A percentile compares a stretch with the other conserved stretches of the same genome.
Evolutionary conservation across 2,329 filamentous ascomycete species (phyloP).

Genomic region (Colletotrichum chrysophilum): DNA sequence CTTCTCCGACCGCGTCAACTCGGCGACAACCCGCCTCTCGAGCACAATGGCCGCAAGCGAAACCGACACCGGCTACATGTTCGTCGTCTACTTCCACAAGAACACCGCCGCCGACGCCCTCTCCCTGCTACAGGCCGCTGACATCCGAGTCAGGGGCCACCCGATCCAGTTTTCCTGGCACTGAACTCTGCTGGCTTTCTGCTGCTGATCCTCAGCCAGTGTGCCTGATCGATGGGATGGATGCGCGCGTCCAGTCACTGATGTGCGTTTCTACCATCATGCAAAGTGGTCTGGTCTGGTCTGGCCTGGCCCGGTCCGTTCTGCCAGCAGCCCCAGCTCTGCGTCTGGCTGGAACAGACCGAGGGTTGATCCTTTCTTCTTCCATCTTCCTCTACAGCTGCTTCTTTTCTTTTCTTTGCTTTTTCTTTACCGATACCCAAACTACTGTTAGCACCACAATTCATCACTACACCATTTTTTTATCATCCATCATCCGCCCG

Average conservation of each 20-base stretch:
- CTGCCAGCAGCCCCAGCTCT: background rate
- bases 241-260: background rate
- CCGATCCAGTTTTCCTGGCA: constrained; percentile 17
- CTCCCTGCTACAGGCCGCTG: constrained; percentile 8
- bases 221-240: background rate
- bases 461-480: background rate
- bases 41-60: constrained; percentile 17
- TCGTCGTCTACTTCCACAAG: constrained; percentile 21
- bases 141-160: constrained; percentile 18
- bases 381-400: background rate
- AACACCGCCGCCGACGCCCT: constrained; percentile 12
- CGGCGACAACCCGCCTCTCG: constrained; percentile 12
- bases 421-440: background rate
- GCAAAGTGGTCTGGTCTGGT: background rate
- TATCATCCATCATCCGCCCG: background rate
- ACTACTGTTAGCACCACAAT: background rate
- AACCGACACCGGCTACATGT: background rate
- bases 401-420: background rate
- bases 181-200: background rate
- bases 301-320: background rate
- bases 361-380: constrained; percentile 14
- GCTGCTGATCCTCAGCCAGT: background rate
- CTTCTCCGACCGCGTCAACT: constrained; percentile 14
- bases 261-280: background rate
- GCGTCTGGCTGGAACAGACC: constrained; percentile 4